Conservation (phyloP, 2,329 filamentous ascomycete genomes). For the Aaosphaeria arxii region DNA sequence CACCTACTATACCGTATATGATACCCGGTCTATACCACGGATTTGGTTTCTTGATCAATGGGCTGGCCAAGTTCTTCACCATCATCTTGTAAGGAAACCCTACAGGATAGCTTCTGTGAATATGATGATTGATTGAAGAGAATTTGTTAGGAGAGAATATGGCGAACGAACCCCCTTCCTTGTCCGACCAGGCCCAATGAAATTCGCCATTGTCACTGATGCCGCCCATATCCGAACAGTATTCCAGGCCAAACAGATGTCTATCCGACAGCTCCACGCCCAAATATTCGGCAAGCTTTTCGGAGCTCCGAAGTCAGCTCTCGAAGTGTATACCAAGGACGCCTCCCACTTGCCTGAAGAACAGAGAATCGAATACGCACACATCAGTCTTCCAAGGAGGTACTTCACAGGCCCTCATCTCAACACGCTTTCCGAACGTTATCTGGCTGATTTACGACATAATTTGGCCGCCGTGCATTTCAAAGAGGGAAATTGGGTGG, state of each 20-base stretch:
- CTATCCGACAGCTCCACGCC: not conserved
- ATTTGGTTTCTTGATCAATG: slow-evolving; percentile 13
- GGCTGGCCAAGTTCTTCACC: slow-evolving; percentile 20
- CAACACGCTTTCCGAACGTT: slow-evolving; percentile 9
- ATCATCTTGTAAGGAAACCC: slow-evolving; percentile 15
- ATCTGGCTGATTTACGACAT: slow-evolving; percentile 15
- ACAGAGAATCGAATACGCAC: slow-evolving; percentile 2
- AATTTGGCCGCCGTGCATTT: slow-evolving; percentile 31
- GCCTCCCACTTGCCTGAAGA: no score
- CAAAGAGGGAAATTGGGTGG: slow-evolving; percentile 23
- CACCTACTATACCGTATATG: slow-evolving; percentile 21
- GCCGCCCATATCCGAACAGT: slow-evolving; percentile 17
- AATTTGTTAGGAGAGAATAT: slow-evolving; percentile 18
- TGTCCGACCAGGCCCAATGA: slow-evolving; percentile 14
- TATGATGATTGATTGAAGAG: not conserved
- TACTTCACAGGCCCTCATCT: slow-evolving; percentile 14
- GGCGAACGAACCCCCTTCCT: slow-evolving; percentile 18
- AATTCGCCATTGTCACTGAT: slow-evolving; percentile 20
- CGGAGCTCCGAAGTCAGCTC: slow-evolving; percentile 7
- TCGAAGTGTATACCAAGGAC: no score
- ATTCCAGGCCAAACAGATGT: slow-evolving; percentile 9
- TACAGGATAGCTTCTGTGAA: no score
- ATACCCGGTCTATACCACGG: slow-evolving; percentile 20
- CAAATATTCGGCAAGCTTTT: slow-evolving; percentile 13
- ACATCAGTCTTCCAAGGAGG: slow-evolving; percentile 7